These are phyloP conservation scores for Boletus subparvulus DNA, from an alignment of 768 basidiomycete species.

Conservation along the genomic window DNA sequence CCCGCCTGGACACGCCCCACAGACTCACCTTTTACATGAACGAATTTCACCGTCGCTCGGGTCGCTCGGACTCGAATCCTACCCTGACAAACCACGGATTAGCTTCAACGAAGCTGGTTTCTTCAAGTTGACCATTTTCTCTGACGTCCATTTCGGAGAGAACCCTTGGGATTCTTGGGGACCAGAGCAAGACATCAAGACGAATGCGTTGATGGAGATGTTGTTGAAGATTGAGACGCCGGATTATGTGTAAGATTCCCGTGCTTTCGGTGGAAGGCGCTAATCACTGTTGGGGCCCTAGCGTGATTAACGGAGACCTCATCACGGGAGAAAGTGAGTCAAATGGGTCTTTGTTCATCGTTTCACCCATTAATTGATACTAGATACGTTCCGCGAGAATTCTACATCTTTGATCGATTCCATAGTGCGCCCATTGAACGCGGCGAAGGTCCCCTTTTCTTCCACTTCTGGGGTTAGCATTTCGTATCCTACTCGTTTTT, in stretches of 20 bases:
- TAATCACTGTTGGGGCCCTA: slow-evolving; percentile 24
- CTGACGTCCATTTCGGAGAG: slow-evolving; percentile 76
- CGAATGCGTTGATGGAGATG: slow-evolving; percentile 53
- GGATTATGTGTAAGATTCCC: slow-evolving; percentile 61
- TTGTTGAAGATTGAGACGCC: slow-evolving; percentile 60
- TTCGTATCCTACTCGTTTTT: not conserved
- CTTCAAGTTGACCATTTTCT: slow-evolving; percentile 73
- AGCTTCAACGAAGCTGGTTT: slow-evolving; percentile 57
- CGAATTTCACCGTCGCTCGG: not conserved
- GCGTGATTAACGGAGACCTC: slow-evolving; percentile 71
- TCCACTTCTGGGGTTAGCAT: slow-evolving; percentile 64
- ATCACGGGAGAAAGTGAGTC: slow-evolving; percentile 66
- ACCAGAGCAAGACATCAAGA: slow-evolving; percentile 64
- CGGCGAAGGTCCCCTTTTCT: slow-evolving; percentile 59
- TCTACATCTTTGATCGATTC: slow-evolving; percentile 64
- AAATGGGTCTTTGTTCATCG: not conserved
- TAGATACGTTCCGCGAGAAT: slow-evolving; percentile 68
- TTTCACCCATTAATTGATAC: not conserved
- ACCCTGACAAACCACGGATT: slow-evolving; percentile 48
- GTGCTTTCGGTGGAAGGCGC: not conserved
- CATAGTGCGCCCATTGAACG: slow-evolving; percentile 60
- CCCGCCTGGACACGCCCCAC: not conserved
- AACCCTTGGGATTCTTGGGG: slow-evolving; percentile 72
- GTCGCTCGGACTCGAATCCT: slow-evolving; percentile 35
- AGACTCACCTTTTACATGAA: not conserved